Conservation (phyloP, 352 stramenopile genomes). For the Globisporangium yorkense region DNA sequence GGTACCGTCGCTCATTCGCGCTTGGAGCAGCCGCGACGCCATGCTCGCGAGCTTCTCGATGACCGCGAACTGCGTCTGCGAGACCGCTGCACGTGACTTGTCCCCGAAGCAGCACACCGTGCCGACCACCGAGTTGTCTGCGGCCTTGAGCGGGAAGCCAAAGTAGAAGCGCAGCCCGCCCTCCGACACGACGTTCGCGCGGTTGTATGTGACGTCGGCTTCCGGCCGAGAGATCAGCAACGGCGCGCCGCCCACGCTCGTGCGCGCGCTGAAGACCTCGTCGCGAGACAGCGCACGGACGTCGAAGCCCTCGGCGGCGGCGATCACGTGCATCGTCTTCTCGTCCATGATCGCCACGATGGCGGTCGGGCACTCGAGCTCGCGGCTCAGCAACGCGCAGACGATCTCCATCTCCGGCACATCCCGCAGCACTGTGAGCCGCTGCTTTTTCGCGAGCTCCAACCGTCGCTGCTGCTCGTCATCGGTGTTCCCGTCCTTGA, state of each 20-base stretch:
- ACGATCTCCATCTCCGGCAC: constrained; percentile 50
- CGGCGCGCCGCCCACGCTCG: constrained; percentile 41
- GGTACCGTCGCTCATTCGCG: constrained; percentile 2
- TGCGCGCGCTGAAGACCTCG: constrained; percentile 50
- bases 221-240: constrained; percentile 48
- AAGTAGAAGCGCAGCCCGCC: constrained; percentile 46
- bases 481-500: neutral
- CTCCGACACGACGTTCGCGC: constrained; percentile 18
- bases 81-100: constrained; percentile 28
- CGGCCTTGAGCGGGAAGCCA: constrained; percentile 40
- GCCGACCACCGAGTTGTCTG: constrained; percentile 31
- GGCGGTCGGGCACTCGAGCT: constrained; percentile 32
- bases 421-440: constrained; percentile 18
- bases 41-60: constrained; percentile 34
- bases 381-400: constrained; percentile 28
- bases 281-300: constrained; percentile 27
- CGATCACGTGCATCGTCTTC: constrained; percentile 34
- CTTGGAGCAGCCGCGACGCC: constrained; percentile 27
- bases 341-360: constrained; percentile 44
- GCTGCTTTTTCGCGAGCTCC: constrained; percentile 21
- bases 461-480: constrained; percentile 20
- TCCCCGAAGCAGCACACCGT: constrained; percentile 45
- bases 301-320: constrained; percentile 24
- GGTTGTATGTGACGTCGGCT: constrained; percentile 43
- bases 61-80: constrained; percentile 37